These are phyloP conservation scores for Verticillium tricorpus DNA, from an alignment of 2,329 filamentous ascomycete genomes.

Conservation along the genomic window DNA sequence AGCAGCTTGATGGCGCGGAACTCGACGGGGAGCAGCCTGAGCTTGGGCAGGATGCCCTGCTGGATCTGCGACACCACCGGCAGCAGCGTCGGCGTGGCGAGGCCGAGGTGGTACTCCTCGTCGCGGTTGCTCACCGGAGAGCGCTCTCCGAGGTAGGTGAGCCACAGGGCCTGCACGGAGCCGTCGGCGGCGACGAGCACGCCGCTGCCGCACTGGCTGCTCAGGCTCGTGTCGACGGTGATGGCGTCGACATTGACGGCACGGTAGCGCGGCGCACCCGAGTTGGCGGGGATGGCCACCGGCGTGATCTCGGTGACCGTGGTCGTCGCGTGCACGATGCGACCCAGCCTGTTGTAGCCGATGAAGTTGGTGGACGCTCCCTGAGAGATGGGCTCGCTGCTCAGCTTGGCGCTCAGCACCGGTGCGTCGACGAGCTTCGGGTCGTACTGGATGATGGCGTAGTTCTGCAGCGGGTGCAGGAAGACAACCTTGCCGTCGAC, in stretches of 20 bases:
- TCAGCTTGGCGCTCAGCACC: conserved; percentile 82
- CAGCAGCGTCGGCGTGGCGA: conserved; percentile 82
- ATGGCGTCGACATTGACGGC: conserved; percentile 96
- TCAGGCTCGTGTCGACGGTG: conserved; percentile 90
- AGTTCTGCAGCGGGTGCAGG: conserved; percentile 94
- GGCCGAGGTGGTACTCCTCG: conserved; percentile 92
- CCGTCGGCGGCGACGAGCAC: conserved; percentile 87
- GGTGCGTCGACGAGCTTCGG: conserved; percentile 89
- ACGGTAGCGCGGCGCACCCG: conserved; percentile 84
- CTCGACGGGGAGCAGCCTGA: conserved; percentile 91
- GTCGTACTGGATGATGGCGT: conserved; percentile 92
- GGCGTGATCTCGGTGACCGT: conserved; percentile 96
- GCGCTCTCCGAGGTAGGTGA: conserved; percentile 93
- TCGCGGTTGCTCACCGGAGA: conserved; percentile 75
- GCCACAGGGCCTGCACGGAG: conserved; percentile 90
- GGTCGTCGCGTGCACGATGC: conserved; percentile 89
- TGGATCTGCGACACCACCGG: conserved; percentile 87
- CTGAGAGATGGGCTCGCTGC: conserved; percentile 78
- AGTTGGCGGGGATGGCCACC: conserved; percentile 91
- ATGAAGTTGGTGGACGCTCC: conserved; percentile 94
- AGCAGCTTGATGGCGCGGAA: conserved; percentile 95
- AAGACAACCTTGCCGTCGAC: conserved; percentile 93
- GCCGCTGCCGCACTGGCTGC: conserved; percentile 87
- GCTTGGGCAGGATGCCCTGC: conserved; percentile 68
- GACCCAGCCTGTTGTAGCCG: conserved; percentile 94